Percentiles rank a stretch among this genome's conserved stretches.
phyloP scores from a whole-genome alignment of 305 asterid species.

The Fraxinus xanthoxyloides region DNA sequence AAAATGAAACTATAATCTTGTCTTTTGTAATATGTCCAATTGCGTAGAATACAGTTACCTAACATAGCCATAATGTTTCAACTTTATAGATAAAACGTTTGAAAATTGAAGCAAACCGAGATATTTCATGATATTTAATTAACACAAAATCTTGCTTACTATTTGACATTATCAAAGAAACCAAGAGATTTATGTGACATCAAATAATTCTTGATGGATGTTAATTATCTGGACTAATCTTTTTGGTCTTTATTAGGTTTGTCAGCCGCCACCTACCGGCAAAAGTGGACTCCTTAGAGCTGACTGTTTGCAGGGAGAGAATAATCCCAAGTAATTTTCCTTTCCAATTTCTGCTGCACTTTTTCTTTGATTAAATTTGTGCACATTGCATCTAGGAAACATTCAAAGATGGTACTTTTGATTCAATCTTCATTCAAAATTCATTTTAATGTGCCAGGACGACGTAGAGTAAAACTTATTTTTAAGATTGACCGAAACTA shows the following conservation, averaged over 20 bases:
- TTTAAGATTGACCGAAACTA: background rate
- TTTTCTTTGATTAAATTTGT: background rate
- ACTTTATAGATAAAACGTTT: background rate
- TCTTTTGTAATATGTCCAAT: background rate
- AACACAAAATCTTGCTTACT: background rate
- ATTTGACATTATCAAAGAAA: background rate
- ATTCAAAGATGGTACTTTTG: background rate
- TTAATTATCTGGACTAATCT: conserved; percentile 13
- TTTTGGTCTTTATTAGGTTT: conserved; percentile 50
- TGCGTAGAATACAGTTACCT: background rate
- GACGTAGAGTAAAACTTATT: background rate
- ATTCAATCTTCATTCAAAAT: background rate
- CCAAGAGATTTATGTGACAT: background rate
- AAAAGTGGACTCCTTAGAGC: conserved; percentile 76
- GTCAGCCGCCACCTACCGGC: conserved; percentile 71
- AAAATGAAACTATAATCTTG: background rate
- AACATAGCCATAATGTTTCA: background rate
- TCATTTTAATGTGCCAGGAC: background rate
- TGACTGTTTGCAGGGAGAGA: conserved; percentile 57
- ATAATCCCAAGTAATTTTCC: conserved; percentile 59
- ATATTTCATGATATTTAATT: background rate
- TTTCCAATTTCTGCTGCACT: background rate
- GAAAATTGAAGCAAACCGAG: background rate
- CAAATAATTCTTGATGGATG: background rate
- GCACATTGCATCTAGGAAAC: conserved; percentile 1